Conservation (phyloP, 2,329 filamentous ascomycete genomes). For the Penicillium thymicola region DNA sequence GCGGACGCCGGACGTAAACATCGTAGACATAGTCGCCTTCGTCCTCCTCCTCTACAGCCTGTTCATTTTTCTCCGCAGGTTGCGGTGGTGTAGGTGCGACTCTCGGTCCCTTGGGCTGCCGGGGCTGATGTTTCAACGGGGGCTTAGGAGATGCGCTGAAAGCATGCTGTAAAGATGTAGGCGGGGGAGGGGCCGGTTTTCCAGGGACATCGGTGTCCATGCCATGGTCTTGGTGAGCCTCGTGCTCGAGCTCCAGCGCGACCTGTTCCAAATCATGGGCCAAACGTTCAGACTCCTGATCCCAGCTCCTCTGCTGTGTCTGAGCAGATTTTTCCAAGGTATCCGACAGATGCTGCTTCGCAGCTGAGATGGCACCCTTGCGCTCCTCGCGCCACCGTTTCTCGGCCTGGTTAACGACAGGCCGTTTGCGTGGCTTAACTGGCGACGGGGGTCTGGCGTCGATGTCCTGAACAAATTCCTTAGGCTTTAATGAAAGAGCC, state of each 20-base stretch:
- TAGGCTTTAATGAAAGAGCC: conserved; percentile 2
- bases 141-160: conserved; percentile 23
- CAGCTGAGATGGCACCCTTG: conserved; percentile 32
- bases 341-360: conserved; percentile 34
- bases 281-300: conserved; percentile 43
- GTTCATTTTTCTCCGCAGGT: not conserved
- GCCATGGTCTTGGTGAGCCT: conserved; percentile 11
- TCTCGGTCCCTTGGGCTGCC: conserved; percentile 31
- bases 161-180: not conserved
- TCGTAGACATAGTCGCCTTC: conserved; percentile 61
- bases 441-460: not conserved
- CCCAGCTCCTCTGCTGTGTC: conserved; percentile 37
- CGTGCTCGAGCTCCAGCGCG: conserved; percentile 41
- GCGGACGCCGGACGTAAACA: conserved; percentile 55
- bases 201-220: conserved; percentile 22
- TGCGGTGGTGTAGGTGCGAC: conserved; percentile 4
- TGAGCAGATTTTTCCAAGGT: conserved; percentile 37
- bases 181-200: not conserved
- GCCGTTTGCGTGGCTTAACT: conserved; percentile 35
- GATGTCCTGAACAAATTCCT: conserved; percentile 9
- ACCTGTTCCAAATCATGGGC: conserved; percentile 43
- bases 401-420: conserved; percentile 42
- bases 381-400: conserved; percentile 38
- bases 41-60: conserved; percentile 35
- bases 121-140: conserved; percentile 38